Conservation (phyloP, 345 rosid species). For the Eucalyptus erythrocorys region DNA sequence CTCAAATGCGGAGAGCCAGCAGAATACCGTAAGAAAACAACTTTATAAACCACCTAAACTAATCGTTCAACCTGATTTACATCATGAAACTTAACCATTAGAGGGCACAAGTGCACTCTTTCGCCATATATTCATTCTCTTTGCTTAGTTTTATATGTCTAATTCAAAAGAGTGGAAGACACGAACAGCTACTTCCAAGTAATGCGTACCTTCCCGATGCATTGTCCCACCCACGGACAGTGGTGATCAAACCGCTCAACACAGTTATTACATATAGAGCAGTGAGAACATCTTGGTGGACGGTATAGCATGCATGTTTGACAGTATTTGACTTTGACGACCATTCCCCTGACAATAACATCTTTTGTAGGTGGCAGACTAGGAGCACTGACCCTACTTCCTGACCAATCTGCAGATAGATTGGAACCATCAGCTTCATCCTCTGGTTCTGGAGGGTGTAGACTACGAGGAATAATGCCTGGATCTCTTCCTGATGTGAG, state of each 20-base stretch:
- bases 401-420: conserved; percentile 34
- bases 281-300: conserved; percentile 92
- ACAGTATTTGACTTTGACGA: conserved; percentile 75
- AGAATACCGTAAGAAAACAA: not conserved
- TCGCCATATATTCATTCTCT: not conserved
- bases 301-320: conserved; percentile 90
- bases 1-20: not conserved
- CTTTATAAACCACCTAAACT: not conserved
- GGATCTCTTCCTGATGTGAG: conserved; percentile 94
- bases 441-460: conserved; percentile 65
- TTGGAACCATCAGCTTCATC: conserved; percentile 41
- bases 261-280: conserved; percentile 91
- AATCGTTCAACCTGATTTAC: not conserved
- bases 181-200: not conserved
- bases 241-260: conserved; percentile 96
- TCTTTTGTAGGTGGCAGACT: conserved; percentile 63
- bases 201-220: conserved; percentile 75
- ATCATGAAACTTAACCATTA: not conserved
- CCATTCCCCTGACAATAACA: conserved; percentile 49
- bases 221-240: conserved; percentile 99
- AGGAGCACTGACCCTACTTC: conserved; percentile 17
- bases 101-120: not conserved
- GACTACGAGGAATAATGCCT: conserved; percentile 82
- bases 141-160: not conserved
- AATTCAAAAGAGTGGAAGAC: not conserved